Evolutionary conservation across 2,329 filamentous ascomycete species (phyloP).

Genomic region (Fonsecaea multimorphosa): DNA sequence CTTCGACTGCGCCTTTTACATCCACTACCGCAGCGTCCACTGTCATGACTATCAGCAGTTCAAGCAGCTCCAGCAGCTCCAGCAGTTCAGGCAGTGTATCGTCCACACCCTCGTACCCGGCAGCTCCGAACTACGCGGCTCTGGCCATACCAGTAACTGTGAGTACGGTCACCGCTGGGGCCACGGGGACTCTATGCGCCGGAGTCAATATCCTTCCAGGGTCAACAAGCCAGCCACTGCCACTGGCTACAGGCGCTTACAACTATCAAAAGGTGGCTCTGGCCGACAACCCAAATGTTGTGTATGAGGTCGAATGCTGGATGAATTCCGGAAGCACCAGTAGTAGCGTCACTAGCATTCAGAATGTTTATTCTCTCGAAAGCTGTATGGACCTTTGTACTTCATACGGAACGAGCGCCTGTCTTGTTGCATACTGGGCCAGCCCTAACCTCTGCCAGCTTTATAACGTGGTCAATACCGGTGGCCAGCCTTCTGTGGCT

Average conservation of each 20-base stretch:
- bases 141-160: slow-evolving; percentile 9
- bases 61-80: background rate
- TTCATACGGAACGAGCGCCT: background rate
- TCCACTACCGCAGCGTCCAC: slow-evolving; percentile 26
- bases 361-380: slow-evolving; percentile 19
- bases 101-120: background rate
- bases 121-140: slow-evolving; percentile 11
- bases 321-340: slow-evolving; percentile 9
- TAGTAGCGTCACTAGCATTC: background rate
- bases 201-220: slow-evolving; percentile 13
- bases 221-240: slow-evolving; percentile 1
- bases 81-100: too few relatives aligned
- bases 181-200: slow-evolving; percentile 18
- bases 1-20: slow-evolving; percentile 18
- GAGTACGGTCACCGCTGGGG: background rate
- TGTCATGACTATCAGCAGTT: slow-evolving; percentile 19
- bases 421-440: slow-evolving; percentile 18
- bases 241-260: slow-evolving; percentile 23
- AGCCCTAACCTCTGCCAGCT: slow-evolving; percentile 1
- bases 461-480: slow-evolving; percentile 5
- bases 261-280: slow-evolving; percentile 32
- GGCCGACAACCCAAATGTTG: slow-evolving; percentile 10
- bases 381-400: slow-evolving; percentile 24
- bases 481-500: slow-evolving; percentile 1
- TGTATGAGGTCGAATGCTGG: slow-evolving; percentile 32